Conservation (phyloP, 1,284 basidiomycete species). For the Pseudozyma thailandica region DNA sequence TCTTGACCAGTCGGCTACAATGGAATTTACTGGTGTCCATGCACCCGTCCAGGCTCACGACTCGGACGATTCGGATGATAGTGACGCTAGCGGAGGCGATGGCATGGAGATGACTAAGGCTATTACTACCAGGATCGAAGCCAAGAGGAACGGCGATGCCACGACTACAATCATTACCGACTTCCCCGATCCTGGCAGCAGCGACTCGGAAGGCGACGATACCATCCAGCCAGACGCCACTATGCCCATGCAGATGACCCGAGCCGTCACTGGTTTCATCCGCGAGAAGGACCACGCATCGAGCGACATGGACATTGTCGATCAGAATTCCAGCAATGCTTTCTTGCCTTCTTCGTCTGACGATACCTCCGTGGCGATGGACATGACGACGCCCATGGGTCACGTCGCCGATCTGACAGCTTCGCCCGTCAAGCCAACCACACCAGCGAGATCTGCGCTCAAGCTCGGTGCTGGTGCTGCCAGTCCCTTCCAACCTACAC, state of each 20-base stretch:
- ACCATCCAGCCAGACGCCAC: constrained; percentile 36
- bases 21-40: constrained; percentile 50
- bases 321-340: constrained; percentile 26
- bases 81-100: constrained; percentile 25
- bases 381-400: constrained; percentile 55
- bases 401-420: constrained; percentile 14
- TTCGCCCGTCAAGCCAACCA: constrained; percentile 35
- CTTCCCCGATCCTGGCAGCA: constrained; percentile 25
- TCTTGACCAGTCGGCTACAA: constrained; percentile 38
- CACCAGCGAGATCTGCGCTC: constrained; percentile 10
- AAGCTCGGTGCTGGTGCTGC: constrained; percentile 28
- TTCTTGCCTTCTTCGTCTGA: constrained; percentile 25
- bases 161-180: constrained; percentile 41
- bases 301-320: constrained; percentile 47
- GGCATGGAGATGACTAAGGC: constrained; percentile 51
- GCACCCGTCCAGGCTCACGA: constrained; percentile 13
- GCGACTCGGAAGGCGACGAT: constrained; percentile 41
- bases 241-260: constrained; percentile 51
- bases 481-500: constrained; percentile 40
- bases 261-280: constrained; percentile 43
- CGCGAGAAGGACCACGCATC: constrained; percentile 39
- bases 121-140: constrained; percentile 47
- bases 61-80: constrained; percentile 25
- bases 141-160: constrained; percentile 37
- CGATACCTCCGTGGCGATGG: constrained; percentile 47